phyloP scores from a whole-genome alignment of 768 basidiomycete genomes.

The Hericium erinaceus region DNA sequence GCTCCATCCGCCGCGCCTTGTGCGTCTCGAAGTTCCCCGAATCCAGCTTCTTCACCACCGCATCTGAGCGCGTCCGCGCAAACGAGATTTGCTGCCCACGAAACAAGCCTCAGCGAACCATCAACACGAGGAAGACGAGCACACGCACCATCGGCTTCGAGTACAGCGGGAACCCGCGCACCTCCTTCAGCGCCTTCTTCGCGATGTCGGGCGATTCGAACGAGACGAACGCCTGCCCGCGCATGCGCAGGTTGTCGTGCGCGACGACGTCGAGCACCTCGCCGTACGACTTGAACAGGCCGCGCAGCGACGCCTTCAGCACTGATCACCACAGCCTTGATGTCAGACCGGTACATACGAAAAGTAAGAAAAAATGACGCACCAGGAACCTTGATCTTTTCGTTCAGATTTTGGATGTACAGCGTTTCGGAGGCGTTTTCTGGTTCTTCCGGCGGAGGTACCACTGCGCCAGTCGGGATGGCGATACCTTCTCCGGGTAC shows the following conservation, averaged over 20 bases:
- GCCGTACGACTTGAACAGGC: slow-evolving; percentile 89
- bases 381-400: slow-evolving; percentile 84
- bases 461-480: slow-evolving; percentile 8
- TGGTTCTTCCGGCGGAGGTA: slow-evolving; percentile 20
- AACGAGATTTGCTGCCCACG: slow-evolving; percentile 83
- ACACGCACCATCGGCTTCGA: slow-evolving; percentile 88
- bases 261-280: slow-evolving; percentile 93
- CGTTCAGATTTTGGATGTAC: slow-evolving; percentile 94
- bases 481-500: not conserved
- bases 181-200: slow-evolving; percentile 84
- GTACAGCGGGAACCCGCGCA: slow-evolving; percentile 89
- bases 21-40: slow-evolving; percentile 62
- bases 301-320: slow-evolving; percentile 77
- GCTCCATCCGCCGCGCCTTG: slow-evolving; percentile 61
- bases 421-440: slow-evolving; percentile 72
- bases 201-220: slow-evolving; percentile 80
- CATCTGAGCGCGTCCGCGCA: slow-evolving; percentile 81
- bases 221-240: slow-evolving; percentile 96
- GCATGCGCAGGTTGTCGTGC: slow-evolving; percentile 91
- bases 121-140: not conserved
- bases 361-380: slow-evolving; percentile 3
- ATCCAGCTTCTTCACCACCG: slow-evolving; percentile 73
- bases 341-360: not conserved
- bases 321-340: slow-evolving; percentile 34
- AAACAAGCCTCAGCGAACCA: not conserved